These are phyloP conservation scores for Hypoxylon sp. DNA, from an alignment of 2,329 filamentous ascomycete species.

Conservation along the genomic window DNA sequence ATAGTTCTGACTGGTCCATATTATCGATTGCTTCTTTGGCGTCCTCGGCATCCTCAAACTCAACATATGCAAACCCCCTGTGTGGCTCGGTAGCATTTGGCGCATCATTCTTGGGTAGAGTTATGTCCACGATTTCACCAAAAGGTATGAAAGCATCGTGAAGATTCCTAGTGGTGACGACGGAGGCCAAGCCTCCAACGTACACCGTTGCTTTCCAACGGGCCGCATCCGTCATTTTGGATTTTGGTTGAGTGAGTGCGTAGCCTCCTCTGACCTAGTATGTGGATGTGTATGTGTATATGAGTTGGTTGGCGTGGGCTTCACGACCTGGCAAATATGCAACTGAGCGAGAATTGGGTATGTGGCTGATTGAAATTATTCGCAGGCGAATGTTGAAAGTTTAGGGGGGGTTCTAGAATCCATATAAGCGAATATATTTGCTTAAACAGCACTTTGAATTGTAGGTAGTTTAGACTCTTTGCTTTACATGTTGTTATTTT, in stretches of 20 bases:
- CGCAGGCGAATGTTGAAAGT: slow-evolving; percentile 11
- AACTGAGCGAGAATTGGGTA: slow-evolving; percentile 16
- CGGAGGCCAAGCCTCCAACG: slow-evolving; percentile 87
- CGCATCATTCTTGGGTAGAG: slow-evolving; percentile 88
- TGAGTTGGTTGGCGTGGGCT: slow-evolving; percentile 27
- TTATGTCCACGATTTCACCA: slow-evolving; percentile 93
- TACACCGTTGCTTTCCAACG: slow-evolving; percentile 93
- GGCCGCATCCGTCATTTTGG: slow-evolving; percentile 81
- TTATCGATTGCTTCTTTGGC: slow-evolving; percentile 98
- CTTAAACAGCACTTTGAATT: slow-evolving; percentile 7
- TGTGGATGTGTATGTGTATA: slow-evolving; percentile 23
- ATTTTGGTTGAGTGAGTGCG: not conserved
- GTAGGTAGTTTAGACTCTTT: too few relatives aligned
- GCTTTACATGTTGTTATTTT: not conserved
- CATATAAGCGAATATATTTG: slow-evolving; percentile 26
- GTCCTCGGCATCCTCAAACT: slow-evolving; percentile 88
- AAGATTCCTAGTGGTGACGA: slow-evolving; percentile 81
- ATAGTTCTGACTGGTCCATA: slow-evolving; percentile 97
- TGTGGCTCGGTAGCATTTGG: slow-evolving; percentile 85
- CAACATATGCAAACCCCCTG: slow-evolving; percentile 95
- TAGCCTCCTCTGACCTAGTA: slow-evolving; percentile 11
- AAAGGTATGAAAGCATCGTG: slow-evolving; percentile 97
- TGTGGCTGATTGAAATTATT: slow-evolving; percentile 29
- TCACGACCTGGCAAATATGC: slow-evolving; percentile 25
- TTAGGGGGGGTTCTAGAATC: not conserved